A percentile compares a stretch with the other conserved stretches of the same genome.
Conservation (phyloP, 1,139 yeast species). For the Blastobotrys serpentis region DNA sequence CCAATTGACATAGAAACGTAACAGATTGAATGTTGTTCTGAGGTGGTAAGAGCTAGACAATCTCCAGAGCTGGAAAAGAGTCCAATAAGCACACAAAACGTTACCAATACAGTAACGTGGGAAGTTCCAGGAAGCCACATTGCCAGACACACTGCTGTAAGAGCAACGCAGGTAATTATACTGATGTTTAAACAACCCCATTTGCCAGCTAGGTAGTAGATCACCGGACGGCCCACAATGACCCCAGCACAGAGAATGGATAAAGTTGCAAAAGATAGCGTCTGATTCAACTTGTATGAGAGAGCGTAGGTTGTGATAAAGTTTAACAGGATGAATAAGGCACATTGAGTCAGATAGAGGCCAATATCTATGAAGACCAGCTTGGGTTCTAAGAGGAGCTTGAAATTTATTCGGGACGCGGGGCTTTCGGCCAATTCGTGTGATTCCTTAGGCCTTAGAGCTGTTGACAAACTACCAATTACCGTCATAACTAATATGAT, state of each 20-base stretch:
- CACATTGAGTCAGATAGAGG: constrained; percentile 53
- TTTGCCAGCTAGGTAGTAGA: constrained; percentile 54
- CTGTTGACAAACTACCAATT: constrained; percentile 30
- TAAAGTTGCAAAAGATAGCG: constrained; percentile 49
- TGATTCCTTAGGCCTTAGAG: constrained; percentile 47
- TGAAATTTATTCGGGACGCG: constrained; percentile 30
- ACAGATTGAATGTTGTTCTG: constrained; percentile 53
- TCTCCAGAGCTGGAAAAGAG: constrained; percentile 49
- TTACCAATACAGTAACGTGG: constrained; percentile 40
- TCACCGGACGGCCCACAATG: constrained; percentile 55
- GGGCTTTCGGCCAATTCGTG: constrained; percentile 50
- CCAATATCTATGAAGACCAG: constrained; percentile 45
- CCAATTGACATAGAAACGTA: constrained; percentile 63
- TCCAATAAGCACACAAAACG: constrained; percentile 52
- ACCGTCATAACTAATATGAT: constrained; percentile 40
- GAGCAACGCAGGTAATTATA: constrained; percentile 45
- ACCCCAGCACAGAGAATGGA: constrained; percentile 60
- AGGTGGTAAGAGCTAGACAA: constrained; percentile 44
- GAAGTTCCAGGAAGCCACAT: constrained; percentile 58
- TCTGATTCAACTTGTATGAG: constrained; percentile 51
- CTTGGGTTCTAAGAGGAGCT: constrained; percentile 42
- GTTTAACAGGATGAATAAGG: constrained; percentile 52
- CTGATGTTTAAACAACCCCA: constrained; percentile 60
- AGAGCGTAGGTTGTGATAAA: constrained; percentile 57
- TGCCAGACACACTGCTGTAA: constrained; percentile 44